A percentile compares a stretch with the other conserved stretches of the same genome.
phyloP scores from a whole-genome alignment of 352 stramenopile genomes.

The Pythium phragmiticola region DNA sequence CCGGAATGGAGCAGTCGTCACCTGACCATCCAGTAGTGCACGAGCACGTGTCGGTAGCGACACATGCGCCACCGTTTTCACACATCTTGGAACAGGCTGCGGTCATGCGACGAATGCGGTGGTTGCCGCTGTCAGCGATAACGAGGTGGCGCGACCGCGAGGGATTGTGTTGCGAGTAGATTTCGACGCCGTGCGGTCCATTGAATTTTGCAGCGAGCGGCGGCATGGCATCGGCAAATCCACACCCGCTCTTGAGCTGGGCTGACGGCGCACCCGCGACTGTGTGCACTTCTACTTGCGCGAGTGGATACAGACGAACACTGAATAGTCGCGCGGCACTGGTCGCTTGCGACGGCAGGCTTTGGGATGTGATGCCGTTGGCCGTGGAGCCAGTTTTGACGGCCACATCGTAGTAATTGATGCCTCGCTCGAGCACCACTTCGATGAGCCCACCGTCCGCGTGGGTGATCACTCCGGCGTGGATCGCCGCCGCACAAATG shows the following conservation, averaged over 20 bases:
- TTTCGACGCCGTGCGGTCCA: constrained; percentile 58
- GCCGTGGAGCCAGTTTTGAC: constrained; percentile 37
- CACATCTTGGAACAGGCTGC: constrained; percentile 92
- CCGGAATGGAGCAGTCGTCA: constrained; percentile 85
- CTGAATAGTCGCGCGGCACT: constrained; percentile 59
- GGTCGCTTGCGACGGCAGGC: constrained; percentile 32
- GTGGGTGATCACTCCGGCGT: constrained; percentile 78
- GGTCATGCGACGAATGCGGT: constrained; percentile 90
- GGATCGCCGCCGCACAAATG: constrained; percentile 90
- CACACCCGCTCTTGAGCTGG: constrained; percentile 83
- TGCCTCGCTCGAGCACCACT: constrained; percentile 61
- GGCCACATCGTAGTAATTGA: constrained; percentile 30
- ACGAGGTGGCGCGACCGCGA: constrained; percentile 72
- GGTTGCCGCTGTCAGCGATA: constrained; percentile 93
- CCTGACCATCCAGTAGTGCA: constrained; percentile 89
- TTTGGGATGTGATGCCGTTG: constrained; percentile 59
- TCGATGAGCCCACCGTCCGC: constrained; percentile 56
- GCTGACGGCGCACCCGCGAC: constrained; percentile 85
- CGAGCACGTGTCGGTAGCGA: constrained; percentile 81
- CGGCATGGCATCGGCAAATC: constrained; percentile 83
- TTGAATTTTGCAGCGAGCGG: constrained; percentile 80
- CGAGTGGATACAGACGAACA: constrained; percentile 37
- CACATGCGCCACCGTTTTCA: constrained; percentile 93
- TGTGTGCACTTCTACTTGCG: constrained; percentile 86
- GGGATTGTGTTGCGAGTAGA: constrained; percentile 54